A percentile compares a stretch with the other conserved stretches of the same genome.
Evolutionary conservation across 2,329 filamentous ascomycete genomes (phyloP).

Genomic region (Monosporascus sp.): DNA sequence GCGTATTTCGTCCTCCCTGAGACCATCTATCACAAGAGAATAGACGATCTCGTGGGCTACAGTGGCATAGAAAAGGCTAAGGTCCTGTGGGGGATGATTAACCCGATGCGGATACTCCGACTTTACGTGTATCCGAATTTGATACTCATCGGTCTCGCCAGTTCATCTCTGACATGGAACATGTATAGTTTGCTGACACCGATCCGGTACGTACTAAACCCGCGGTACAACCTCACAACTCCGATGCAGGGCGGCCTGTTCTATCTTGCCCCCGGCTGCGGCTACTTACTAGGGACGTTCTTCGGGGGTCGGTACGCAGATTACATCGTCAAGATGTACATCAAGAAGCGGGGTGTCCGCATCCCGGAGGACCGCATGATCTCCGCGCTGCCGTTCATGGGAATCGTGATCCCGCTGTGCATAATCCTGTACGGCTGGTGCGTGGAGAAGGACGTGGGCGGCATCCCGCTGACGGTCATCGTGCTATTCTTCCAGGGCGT

Average conservation of each 20-base stretch:
- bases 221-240: conserved; percentile 58
- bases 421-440: conserved; percentile 59
- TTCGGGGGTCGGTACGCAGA: conserved; percentile 51
- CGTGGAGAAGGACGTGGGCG: conserved; percentile 43
- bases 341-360: conserved; percentile 44
- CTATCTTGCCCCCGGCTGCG: conserved; percentile 63
- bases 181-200: conserved; percentile 56
- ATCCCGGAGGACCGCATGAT: conserved; percentile 66
- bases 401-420: conserved; percentile 54
- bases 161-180: conserved; percentile 65
- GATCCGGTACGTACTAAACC: conserved; percentile 63
- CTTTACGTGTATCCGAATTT: conserved; percentile 67
- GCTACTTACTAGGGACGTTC: conserved; percentile 60
- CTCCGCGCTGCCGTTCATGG: conserved; percentile 54
- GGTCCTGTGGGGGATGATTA: conserved; percentile 58
- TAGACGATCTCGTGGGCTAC: conserved; percentile 55
- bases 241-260: conserved; percentile 61
- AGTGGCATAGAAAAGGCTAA: conserved; percentile 40
- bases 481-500: conserved; percentile 71
- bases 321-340: conserved; percentile 32
- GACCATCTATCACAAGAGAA: conserved; percentile 62
- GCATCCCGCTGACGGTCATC: conserved; percentile 58
- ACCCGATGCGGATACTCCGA: conserved; percentile 57
- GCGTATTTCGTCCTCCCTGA: conserved; percentile 66
- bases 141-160: conserved; percentile 52